Conservation (phyloP, 257 asterid genomes). For the Plantago elongata region DNA sequence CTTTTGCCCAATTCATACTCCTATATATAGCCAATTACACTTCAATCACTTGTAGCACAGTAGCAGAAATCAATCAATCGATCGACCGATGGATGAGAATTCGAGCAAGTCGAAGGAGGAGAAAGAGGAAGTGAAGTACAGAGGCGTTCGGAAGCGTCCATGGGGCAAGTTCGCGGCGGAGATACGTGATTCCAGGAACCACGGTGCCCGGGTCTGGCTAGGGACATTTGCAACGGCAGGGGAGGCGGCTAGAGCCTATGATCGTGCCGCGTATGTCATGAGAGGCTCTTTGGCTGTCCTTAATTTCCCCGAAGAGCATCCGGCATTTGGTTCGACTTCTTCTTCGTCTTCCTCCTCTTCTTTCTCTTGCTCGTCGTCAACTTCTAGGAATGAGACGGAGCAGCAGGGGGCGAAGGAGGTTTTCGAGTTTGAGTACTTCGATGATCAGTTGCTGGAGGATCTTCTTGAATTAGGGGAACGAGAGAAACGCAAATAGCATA, state of each 20-base stretch:
- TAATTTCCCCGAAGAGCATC: conserved; percentile 61
- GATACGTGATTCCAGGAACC: conserved; percentile 49
- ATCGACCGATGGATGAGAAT: conserved; percentile 3
- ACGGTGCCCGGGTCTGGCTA: conserved; percentile 61
- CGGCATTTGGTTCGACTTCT: conserved; percentile 18
- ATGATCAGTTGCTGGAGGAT: conserved; percentile 42
- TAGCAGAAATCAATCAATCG: no score
- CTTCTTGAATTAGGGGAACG: conserved; percentile 34
- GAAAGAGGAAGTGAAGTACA: conserved; percentile 31
- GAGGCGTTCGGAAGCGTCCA: conserved; percentile 72
- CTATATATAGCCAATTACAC: not conserved
- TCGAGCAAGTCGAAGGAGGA: conserved; percentile 10
- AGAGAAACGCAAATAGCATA: not conserved
- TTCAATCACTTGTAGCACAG: not conserved
- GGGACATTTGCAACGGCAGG: conserved; percentile 67
- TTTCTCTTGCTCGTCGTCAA: not conserved
- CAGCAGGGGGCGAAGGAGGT: conserved; percentile 26
- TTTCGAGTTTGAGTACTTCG: conserved; percentile 38
- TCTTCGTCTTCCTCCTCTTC: not conserved
- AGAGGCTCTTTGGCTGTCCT: conserved; percentile 58
- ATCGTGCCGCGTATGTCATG: conserved; percentile 53
- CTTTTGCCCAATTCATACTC: not conserved
- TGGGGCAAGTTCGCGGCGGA: conserved; percentile 82
- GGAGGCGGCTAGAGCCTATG: conserved; percentile 76
- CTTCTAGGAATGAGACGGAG: conserved; percentile 17